Evolutionary conservation across 2,329 filamentous ascomycete species (phyloP).

Genomic region (Fulvia fulva): DNA sequence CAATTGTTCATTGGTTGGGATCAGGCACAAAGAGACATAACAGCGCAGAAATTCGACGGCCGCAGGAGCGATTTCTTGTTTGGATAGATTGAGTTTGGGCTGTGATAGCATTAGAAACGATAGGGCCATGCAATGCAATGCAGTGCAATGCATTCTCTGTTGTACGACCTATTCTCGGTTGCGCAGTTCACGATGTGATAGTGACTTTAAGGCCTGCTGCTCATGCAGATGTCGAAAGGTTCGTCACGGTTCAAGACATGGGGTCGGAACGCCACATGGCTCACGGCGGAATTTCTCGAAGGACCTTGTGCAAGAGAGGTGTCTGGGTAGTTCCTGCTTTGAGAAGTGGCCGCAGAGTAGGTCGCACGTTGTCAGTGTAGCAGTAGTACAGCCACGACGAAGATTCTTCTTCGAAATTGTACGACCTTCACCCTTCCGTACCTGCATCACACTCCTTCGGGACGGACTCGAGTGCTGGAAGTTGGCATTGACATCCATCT

Average conservation of each 20-base stretch:
- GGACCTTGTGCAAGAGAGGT: neutral
- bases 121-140: slow-evolving; percentile 1
- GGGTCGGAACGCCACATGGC: neutral
- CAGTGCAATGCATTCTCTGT: neutral
- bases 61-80: neutral
- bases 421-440: neutral
- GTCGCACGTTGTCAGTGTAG: neutral
- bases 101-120: neutral
- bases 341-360: neutral
- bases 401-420: neutral
- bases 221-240: neutral
- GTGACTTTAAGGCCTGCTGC: neutral
- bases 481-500: neutral
- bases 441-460: neutral
- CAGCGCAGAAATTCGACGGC: neutral
- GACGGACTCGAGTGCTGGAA: neutral
- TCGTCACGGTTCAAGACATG: neutral
- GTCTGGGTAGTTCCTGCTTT: neutral
- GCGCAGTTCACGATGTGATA: neutral
- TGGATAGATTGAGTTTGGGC: too few relatives aligned
- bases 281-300: neutral
- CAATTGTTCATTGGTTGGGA: too few relatives aligned
- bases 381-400: neutral
- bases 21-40: too few relatives aligned
- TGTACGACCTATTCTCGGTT: too few relatives aligned